These are phyloP conservation scores for Salix exigua DNA, from an alignment of 345 rosid genomes.

Conservation along the genomic window DNA sequence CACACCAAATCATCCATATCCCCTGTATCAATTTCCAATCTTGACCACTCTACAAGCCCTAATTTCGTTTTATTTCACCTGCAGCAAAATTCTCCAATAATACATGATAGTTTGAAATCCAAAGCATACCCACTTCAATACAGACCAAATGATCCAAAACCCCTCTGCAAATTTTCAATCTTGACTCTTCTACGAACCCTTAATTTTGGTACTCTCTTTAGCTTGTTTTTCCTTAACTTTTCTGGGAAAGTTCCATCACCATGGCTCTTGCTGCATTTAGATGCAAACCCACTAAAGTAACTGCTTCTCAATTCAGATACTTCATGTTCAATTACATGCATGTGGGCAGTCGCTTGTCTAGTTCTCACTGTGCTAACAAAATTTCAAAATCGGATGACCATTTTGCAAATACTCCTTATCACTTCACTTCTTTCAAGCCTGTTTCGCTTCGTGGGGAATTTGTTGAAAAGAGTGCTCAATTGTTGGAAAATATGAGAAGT, in stretches of 20 bases:
- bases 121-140: conserved; percentile 10
- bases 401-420: conserved; percentile 37
- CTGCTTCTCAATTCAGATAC: conserved; percentile 64
- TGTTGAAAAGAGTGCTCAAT: conserved; percentile 40
- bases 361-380: conserved; percentile 34
- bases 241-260: conserved; percentile 16
- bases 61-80: neutral
- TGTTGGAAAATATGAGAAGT: conserved; percentile 34
- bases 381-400: conserved; percentile 48
- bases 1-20: neutral
- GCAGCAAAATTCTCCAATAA: neutral
- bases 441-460: conserved; percentile 54
- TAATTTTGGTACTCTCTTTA: neutral
- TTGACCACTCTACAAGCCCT: neutral
- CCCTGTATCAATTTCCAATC: neutral
- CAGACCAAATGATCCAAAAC: neutral
- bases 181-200: neutral
- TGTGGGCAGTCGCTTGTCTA: conserved; percentile 45
- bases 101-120: conserved; percentile 7
- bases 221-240: conserved; percentile 9
- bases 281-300: conserved; percentile 54
- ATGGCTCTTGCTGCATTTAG: conserved; percentile 69
- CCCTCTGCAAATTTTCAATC: neutral
- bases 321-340: conserved; percentile 50
- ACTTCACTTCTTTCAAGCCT: conserved; percentile 55